Base-by-base conservation (phyloP, 805 yeast species). In the Kazachstania africana region DNA sequence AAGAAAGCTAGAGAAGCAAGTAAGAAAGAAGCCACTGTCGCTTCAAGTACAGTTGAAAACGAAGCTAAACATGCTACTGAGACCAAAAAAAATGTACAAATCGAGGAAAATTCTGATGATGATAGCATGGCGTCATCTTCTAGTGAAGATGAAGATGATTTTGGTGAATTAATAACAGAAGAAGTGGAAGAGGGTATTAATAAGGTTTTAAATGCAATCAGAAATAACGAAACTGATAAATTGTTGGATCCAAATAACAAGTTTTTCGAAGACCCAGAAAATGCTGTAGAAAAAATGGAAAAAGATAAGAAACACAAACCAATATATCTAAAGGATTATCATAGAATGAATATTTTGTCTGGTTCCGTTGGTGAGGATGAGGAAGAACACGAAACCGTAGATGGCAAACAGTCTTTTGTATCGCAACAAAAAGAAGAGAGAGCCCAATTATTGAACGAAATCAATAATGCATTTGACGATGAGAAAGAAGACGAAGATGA, bases 251-350 rank as follows among this genome's bases (percentile, higher is more conserved):
- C 76, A n/a, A 60, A 68, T 12, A 74, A 69, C 8, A 72, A 66
- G 47, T 91, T 91, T 48, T 88, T 81, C 55, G 78, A 76, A 3
- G 80, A 77, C 14, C 68, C 75, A 3, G 76, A 67, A 15, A 60
- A 56, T 3, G 64, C 63, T 14, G 57, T 42, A n/a, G 48, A 35
- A 1, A 39, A 39, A 3, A 36, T 53, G n/a, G 47, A 45, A 21
- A 40, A 29, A 12, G 36, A 28, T 2, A 65, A 63, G 27, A 61
- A 63, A 37, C 65, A 69, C 9, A 82, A 81, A 50, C 95, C 97
- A 8, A 64, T 91, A 35, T 83, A 78, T 53, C 68, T 91, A 55
- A 85, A 87, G 45, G 98, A 91, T 54, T 91, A 87, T 49, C 96
- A 91, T 51, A 68, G 97, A 53, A 72, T 73, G 74, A 79, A 75